Conservation (phyloP, 2,329 filamentous ascomycete species). For the Allantophomopsis cytisporea region DNA sequence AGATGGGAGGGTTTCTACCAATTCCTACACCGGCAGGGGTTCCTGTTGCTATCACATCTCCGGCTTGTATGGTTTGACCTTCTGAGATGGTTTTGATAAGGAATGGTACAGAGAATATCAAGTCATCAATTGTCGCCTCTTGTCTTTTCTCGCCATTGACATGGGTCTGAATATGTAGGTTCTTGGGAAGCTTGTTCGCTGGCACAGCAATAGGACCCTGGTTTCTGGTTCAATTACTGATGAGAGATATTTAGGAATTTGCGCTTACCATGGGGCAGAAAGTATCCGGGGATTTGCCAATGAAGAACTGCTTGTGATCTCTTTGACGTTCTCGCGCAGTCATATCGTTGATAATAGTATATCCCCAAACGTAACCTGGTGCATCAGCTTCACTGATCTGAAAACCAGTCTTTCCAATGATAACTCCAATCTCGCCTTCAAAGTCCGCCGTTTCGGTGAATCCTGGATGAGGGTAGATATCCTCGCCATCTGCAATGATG, state of each 20-base stretch:
- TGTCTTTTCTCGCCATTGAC: slow-evolving; percentile 38
- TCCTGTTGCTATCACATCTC: slow-evolving; percentile 35
- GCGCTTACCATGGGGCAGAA: slow-evolving; percentile 36
- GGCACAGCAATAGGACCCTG: slow-evolving; percentile 37
- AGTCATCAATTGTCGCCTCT: slow-evolving; percentile 28
- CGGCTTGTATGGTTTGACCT: slow-evolving; percentile 33
- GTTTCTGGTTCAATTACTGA: slow-evolving; percentile 1
- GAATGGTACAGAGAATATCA: slow-evolving; percentile 33
- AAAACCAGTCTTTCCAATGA: slow-evolving; percentile 39
- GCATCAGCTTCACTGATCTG: slow-evolving; percentile 11
- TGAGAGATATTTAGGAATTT: slow-evolving; percentile 17
- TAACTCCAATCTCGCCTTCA: slow-evolving; percentile 34
- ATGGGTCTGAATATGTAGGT: slow-evolving; percentile 23
- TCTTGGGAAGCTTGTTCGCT: slow-evolving; percentile 25
- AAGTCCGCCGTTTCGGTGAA: slow-evolving; percentile 35
- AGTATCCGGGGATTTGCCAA: slow-evolving; percentile 40
- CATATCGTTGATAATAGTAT: slow-evolving; percentile 41
- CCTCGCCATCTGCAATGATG: slow-evolving; percentile 23
- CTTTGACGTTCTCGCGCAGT: slow-evolving; percentile 37
- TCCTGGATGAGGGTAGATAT: slow-evolving; percentile 28
- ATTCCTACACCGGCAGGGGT: slow-evolving; percentile 34
- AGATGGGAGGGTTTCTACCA: slow-evolving; percentile 26
- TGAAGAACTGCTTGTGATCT: slow-evolving; percentile 48
- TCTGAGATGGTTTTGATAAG: slow-evolving; percentile 32
- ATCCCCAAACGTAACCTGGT: slow-evolving; percentile 17